Percentiles rank a stretch among this genome's conserved stretches.
Conservation (phyloP, 306 rosid genomes). For the Fragaria nilgerrensis region DNA sequence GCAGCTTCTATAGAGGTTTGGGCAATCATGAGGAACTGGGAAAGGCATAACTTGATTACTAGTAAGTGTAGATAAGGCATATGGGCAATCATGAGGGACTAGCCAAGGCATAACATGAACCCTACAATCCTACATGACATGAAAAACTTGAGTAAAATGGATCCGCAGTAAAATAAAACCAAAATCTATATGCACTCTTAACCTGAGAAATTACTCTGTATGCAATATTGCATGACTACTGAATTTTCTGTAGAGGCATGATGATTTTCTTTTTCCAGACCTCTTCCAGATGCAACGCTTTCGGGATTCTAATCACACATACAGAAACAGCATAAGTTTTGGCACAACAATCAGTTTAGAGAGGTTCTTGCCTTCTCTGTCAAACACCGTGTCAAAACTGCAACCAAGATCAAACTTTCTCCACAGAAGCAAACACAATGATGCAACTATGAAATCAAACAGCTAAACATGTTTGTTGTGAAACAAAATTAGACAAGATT, state of each 20-base stretch:
- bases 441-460: not conserved
- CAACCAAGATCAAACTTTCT: not conserved
- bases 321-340: conserved; percentile 10
- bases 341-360: conserved; percentile 20
- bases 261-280: too few relatives aligned
- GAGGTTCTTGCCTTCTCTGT: conserved; percentile 24
- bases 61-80: conserved; percentile 5
- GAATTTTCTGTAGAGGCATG: not conserved
- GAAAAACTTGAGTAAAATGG: not conserved
- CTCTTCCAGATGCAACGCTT: too few relatives aligned
- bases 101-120: too few relatives aligned
- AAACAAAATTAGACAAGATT: not conserved
- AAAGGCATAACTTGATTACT: conserved; percentile 4
- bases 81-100: not conserved
- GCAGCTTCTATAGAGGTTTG: conserved; percentile 1
- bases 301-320: too few relatives aligned
- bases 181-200: not conserved
- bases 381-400: conserved; percentile 10
- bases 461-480: not conserved
- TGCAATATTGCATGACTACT: conserved; percentile 1
- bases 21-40: not conserved
- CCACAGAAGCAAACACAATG: not conserved
- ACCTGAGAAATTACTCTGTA: conserved; percentile 18
- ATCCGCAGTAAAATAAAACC: not conserved
- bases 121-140: not conserved